Evolutionary conservation across 805 yeast species (phyloP).

Genomic region (Saccharomycopsis microspora): DNA sequence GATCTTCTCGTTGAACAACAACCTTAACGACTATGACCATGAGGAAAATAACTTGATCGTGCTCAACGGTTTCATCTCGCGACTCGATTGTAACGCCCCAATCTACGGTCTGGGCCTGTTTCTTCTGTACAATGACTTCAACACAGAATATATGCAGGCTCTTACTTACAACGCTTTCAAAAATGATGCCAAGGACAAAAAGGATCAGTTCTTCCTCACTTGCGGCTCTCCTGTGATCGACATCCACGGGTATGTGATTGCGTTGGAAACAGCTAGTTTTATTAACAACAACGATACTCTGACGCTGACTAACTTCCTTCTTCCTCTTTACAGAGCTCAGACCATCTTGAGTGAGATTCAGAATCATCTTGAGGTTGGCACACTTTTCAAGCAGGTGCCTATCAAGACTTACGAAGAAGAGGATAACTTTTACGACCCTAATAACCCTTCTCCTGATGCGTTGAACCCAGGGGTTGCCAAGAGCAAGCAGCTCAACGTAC

Average conservation of each 20-base stretch:
- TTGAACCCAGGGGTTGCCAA: not conserved
- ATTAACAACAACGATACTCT: conserved; percentile 17
- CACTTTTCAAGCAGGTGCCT: conserved; percentile 12
- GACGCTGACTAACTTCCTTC: conserved; percentile 16
- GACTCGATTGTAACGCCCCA: conserved; percentile 17
- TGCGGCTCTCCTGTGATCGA: conserved; percentile 18
- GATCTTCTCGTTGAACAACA: conserved; percentile 16
- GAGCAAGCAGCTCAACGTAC: conserved; percentile 8
- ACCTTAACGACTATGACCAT: conserved; percentile 16
- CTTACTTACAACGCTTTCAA: conserved; percentile 17
- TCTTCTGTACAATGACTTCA: conserved; percentile 20
- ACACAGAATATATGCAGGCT: conserved; percentile 20
- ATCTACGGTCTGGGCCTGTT: conserved; percentile 16
- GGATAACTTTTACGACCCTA: conserved; percentile 14
- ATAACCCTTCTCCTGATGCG: conserved; percentile 9
- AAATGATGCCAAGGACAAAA: conserved; percentile 16
- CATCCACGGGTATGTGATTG: conserved; percentile 16
- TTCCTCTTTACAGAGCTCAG: conserved; percentile 16
- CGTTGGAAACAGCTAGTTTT: conserved; percentile 17
- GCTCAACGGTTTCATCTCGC: conserved; percentile 15
- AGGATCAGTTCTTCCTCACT: conserved; percentile 16
- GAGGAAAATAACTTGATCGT: conserved; percentile 17
- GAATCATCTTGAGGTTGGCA: conserved; percentile 6
- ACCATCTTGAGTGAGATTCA: conserved; percentile 15
- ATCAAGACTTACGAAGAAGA: conserved; percentile 15